phyloP scores from a whole-genome alignment of 257 asterid species.

The Phtheirospermum japonicum region DNA sequence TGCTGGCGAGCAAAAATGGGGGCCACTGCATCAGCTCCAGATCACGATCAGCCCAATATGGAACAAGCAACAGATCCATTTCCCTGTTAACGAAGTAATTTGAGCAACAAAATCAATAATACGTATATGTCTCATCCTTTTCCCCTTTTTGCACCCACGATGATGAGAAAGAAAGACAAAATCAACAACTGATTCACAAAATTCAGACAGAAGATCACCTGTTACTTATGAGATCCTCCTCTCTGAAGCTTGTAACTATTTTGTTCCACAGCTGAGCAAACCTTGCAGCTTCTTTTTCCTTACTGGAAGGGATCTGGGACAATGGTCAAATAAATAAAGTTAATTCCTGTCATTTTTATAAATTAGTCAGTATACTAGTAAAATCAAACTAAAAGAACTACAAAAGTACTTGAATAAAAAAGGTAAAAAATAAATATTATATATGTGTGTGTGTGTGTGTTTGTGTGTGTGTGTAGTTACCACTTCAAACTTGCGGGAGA shows the following conservation, averaged over 20 bases:
- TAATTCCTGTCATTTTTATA: conserved; percentile 15
- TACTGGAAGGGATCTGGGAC: conserved; percentile 72
- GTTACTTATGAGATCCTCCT: conserved; percentile 94
- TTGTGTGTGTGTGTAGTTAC: conserved; percentile 29
- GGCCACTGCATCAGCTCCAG: conserved; percentile 96
- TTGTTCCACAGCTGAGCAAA: conserved; percentile 99
- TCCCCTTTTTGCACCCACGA: conserved; percentile 6
- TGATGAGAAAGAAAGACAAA: conserved; percentile 21
- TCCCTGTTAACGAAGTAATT: conserved; percentile 56
- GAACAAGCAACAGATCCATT: conserved; percentile 98
- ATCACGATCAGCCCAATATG: conserved; percentile 99
- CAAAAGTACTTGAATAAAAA: conserved; percentile 10
- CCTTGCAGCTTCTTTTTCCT: conserved; percentile 91
- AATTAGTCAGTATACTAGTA: conserved; percentile 11
- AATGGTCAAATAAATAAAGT: conserved; percentile 21
- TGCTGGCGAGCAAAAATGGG: conserved; percentile 98
- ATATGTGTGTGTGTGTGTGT: no score
- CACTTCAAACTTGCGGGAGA: conserved; percentile 83
- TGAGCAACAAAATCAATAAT: conserved; percentile 26
- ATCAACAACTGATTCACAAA: conserved; percentile 13
- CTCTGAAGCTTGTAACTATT: conserved; percentile 93
- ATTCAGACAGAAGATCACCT: conserved; percentile 46
- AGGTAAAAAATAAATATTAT: conserved; percentile 1
- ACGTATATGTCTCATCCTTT: conserved; percentile 15
- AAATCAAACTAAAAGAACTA: conserved; percentile 21